Evolutionary conservation across 495 filamentous ascomycete species (phyloP).

Genomic region (Neurospora sp.): DNA sequence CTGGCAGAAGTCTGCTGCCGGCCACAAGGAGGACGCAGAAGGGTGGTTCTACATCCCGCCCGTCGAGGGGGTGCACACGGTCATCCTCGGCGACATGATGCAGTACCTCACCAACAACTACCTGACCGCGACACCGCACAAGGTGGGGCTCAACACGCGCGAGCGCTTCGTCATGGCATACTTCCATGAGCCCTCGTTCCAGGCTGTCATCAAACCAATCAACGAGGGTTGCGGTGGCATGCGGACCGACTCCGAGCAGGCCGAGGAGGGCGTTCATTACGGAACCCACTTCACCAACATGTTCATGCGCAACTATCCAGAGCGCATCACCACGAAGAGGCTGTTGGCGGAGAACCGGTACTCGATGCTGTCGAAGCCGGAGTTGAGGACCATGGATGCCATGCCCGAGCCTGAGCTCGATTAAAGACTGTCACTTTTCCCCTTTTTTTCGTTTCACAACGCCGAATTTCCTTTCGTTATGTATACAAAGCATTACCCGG

Average conservation of each 20-base stretch:
- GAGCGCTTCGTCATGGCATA: slow-evolving; percentile 35
- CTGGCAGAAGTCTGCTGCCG: slow-evolving; percentile 35
- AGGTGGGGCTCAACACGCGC: slow-evolving; percentile 35
- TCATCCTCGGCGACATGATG: slow-evolving; percentile 41
- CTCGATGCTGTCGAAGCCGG: slow-evolving; percentile 9
- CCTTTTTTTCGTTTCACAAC: background rate
- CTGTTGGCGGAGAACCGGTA: slow-evolving; percentile 23
- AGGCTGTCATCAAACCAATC: slow-evolving; percentile 30
- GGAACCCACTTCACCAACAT: slow-evolving; percentile 41
- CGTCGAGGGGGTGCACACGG: slow-evolving; percentile 26
- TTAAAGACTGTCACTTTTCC: background rate
- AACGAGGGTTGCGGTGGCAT: slow-evolving; percentile 14
- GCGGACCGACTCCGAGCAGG: background rate
- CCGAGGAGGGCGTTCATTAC: slow-evolving; percentile 30
- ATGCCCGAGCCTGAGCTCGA: background rate
- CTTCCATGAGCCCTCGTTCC: slow-evolving; percentile 40
- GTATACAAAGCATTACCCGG: background rate
- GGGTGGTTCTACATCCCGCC: slow-evolving; percentile 36
- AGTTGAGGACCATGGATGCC: slow-evolving; percentile 20
- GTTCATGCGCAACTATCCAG: slow-evolving; percentile 38
- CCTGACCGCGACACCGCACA: slow-evolving; percentile 35
- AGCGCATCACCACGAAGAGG: slow-evolving; percentile 32
- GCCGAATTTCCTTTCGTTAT: background rate
- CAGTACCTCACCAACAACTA: slow-evolving; percentile 32
- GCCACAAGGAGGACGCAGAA: slow-evolving; percentile 30